Evolutionary conservation across 805 yeast genomes (phyloP).

Genomic region (Wickerhamomyces hampshirensis): DNA sequence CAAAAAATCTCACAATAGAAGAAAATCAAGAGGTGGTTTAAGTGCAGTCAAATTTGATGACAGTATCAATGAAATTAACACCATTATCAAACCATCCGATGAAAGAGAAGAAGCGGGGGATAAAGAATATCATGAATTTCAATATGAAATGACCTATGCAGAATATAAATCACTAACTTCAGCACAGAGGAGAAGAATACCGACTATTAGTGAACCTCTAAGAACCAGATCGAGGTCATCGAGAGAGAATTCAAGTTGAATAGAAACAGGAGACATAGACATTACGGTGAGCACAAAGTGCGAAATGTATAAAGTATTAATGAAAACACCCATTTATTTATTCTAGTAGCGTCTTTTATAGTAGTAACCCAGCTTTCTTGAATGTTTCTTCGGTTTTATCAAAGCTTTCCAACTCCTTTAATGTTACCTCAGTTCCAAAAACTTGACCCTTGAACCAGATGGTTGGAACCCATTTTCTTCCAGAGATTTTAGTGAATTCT

Average conservation of each 20-base stretch:
- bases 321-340: background rate
- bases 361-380: conserved; percentile 19
- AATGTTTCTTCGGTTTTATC: conserved; percentile 22
- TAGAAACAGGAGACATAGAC: too few species aligned
- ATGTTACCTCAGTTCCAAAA: conserved; percentile 53
- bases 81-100: too few species aligned
- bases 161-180: conserved; percentile 14
- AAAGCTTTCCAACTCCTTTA: conserved; percentile 27
- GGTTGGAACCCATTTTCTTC: conserved; percentile 67
- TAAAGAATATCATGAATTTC: background rate
- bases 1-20: conserved; percentile 3
- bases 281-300: too few species aligned
- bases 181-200: conserved; percentile 24
- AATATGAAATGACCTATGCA: background rate
- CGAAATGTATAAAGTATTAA: background rate
- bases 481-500: conserved; percentile 52
- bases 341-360: background rate
- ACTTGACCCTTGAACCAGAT: conserved; percentile 54
- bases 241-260: conserved; percentile 20
- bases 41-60: conserved; percentile 23
- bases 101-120: background rate
- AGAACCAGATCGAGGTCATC: conserved; percentile 25
- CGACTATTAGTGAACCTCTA: conserved; percentile 23
- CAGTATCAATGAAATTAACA: background rate
- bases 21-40: conserved; percentile 23